Base-by-base conservation (phyloP, 306 rosid species). In the Phaseolus lunatus region DNA sequence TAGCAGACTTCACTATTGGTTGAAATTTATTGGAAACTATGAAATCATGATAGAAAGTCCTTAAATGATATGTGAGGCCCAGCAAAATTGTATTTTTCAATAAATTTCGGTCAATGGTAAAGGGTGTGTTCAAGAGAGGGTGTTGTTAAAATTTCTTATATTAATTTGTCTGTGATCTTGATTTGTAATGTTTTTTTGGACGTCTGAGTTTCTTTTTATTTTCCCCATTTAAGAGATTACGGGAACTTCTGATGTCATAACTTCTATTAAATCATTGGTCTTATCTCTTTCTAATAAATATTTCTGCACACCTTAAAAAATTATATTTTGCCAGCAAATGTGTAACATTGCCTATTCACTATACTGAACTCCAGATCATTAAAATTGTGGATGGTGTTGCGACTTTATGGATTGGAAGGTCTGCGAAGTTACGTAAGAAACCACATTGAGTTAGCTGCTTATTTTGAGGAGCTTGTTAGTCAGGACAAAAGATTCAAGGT, bases 311-410 rank as follows among this genome's bases (percentile, higher is more conserved):
- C 33, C 71, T 67, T 31, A 24, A 58, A 75, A 68, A 33, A 58
- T 65, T 48, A 54, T 29, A 67, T 11, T n/a, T 67, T 52, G 27
- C 35, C 49, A 20, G 31, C 72, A 26, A 52, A 62, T 67, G 14
- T 70, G 12, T 78, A 37, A 80, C 52, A 52, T 49, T 70, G 23
- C 45, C 18, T 19, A 52, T 52, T 77, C 66, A 75, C 80, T 35
- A 22, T 75, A 20, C 71, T 79, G 67, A 29, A 20, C 72, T 59
- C 47, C 79, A 94, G 98, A 84, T 92, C 97, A 65, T 81, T 92
- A 73, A 95, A 95, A 81, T 89, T 92, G 31, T 92, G 97, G 98
- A 89, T 92, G 97, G 97, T 92, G 77, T 52, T 95, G 57, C 87
- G 98, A 23, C 92, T 95, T 56, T 92, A 95, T 68, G 98, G 98